phyloP scores from a whole-genome alignment of 2,329 filamentous ascomycete genomes.

The Calonectria pseudoturangicola region DNA sequence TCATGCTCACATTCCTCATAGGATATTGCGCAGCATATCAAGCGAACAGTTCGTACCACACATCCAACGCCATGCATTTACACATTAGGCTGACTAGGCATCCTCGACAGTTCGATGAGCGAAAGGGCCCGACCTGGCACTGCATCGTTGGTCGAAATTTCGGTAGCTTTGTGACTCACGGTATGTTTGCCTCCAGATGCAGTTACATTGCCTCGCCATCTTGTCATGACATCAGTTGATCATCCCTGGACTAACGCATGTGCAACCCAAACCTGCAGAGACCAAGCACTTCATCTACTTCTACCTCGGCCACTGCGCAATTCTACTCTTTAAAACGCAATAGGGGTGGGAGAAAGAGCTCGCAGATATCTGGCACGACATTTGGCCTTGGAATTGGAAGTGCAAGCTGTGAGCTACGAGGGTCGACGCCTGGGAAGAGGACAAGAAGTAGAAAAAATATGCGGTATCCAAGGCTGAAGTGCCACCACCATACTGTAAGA shows the following conservation, averaged over 20 bases:
- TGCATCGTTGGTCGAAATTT: constrained; percentile 99
- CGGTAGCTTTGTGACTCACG: constrained; percentile 98
- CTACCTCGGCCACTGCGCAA: constrained; percentile 98
- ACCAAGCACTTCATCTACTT: constrained; percentile 99
- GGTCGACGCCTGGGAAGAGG: constrained; percentile 43
- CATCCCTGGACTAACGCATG: constrained; percentile 40
- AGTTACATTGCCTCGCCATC: background rate
- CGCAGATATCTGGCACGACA: constrained; percentile 46
- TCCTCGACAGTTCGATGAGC: constrained; percentile 86
- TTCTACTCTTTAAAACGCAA: constrained; percentile 99
- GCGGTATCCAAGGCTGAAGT: constrained; percentile 47
- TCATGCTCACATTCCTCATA: constrained; percentile 61
- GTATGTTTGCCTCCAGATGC: constrained; percentile 69
- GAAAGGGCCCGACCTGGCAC: constrained; percentile 99
- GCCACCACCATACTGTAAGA: constrained; percentile 36
- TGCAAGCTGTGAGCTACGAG: constrained; percentile 53
- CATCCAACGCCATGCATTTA: constrained; percentile 26
- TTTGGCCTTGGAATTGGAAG: constrained; percentile 54
- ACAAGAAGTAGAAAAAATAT: constrained; percentile 41
- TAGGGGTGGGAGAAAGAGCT: constrained; percentile 67
- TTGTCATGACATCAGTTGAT: background rate
- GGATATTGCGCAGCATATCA: constrained; percentile 98
- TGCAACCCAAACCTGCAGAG: constrained; percentile 73
- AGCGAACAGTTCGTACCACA: constrained; percentile 81
- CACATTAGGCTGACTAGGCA: constrained; percentile 41